Conservation (phyloP, 2,329 filamentous ascomycete genomes). For the Hymenoscyphus fraxineus region DNA sequence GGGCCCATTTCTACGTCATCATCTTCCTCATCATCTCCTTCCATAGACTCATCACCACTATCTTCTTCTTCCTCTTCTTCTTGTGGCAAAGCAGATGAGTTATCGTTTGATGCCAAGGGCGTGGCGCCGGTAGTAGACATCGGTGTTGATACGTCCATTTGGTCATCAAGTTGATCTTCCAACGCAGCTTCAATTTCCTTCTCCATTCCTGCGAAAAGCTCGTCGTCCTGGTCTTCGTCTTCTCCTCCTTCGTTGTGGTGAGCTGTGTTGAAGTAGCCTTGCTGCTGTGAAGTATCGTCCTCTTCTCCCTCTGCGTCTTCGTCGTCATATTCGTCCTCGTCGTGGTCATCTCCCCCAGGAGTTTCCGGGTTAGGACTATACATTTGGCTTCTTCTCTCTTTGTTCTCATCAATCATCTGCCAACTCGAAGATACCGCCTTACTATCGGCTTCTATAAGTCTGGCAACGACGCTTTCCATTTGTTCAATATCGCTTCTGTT, state of each 20-base stretch:
- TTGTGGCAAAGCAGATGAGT: slow-evolving; percentile 11
- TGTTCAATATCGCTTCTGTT: slow-evolving; percentile 54
- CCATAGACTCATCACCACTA: slow-evolving; percentile 41
- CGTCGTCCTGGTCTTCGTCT: slow-evolving; percentile 37
- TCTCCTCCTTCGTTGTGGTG: slow-evolving; percentile 28
- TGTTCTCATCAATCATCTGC: slow-evolving; percentile 40
- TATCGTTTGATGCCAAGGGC: slow-evolving; percentile 29
- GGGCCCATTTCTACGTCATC: slow-evolving; percentile 47
- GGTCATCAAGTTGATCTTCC: not conserved
- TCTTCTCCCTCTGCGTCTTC: slow-evolving; percentile 38
- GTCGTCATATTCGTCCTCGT: slow-evolving; percentile 37
- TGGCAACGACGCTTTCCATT: slow-evolving; percentile 53
- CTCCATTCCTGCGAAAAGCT: slow-evolving; percentile 34
- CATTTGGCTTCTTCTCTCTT: slow-evolving; percentile 25
- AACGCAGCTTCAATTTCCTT: slow-evolving; percentile 30
- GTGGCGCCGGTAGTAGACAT: slow-evolving; percentile 31
- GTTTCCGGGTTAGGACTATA: slow-evolving; percentile 24
- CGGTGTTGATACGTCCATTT: slow-evolving; percentile 35
- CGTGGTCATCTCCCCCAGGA: slow-evolving; percentile 33
- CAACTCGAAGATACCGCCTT: slow-evolving; percentile 39
- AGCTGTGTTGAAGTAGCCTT: slow-evolving; percentile 30
- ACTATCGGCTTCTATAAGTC: slow-evolving; percentile 46
- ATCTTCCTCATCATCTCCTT: slow-evolving; percentile 40
- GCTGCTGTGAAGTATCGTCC: slow-evolving; percentile 33
- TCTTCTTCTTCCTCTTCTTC: slow-evolving; percentile 30